Evolutionary conservation across 345 rosid species (phyloP), one percentile per base, ranked within the genome.

Genomic region (Citrus glauca): DNA sequence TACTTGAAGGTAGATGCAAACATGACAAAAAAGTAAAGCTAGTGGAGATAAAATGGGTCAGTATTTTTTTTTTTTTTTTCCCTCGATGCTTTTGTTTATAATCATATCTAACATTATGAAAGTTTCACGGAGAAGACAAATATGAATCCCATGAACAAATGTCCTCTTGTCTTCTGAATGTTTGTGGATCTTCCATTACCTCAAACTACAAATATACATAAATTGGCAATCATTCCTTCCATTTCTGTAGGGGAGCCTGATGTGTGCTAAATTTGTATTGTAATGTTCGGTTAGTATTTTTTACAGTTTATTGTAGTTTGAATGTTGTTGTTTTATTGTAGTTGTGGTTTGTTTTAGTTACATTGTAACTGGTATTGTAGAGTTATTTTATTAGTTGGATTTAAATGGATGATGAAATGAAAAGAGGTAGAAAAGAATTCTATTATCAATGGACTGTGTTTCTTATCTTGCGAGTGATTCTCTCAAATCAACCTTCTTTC

Each of bases 11-110:
- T 66, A 45, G 24, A 68, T 61, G 30, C 37, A 66, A 65, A 48
- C 67, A n/a, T 66, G 30, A 66, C 45, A 67, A 76, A 65, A 45
- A 61, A 16, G 8, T 4, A n/a, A 37, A 20, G 70, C 10, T 66
- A 66, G 78, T 66, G 72, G 78, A 40, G 50, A 78, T 10, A 33
- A 55, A 42, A 76, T 73, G 78, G 76, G 73, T 81, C 79, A 69
- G 74, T 64, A 59, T 17, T 66, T 77, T 77, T 73, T n/a, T n/a
- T n/a, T n/a, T n/a, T n/a, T 80, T 76, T 72, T 72, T 69, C 9
- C 75, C 37, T 55, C 48, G 28, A 14, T 40, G 45, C 32, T 60
- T 45, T 57, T 68, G 33, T 32, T 71, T 80, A 64, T 66, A 72
- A 71, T 73, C 76, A 27, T 30, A 32, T 64, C 33, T 61, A 62